Base-by-base conservation (phyloP, 139 green algal species). In the Diplosphaera chodatii region DNA sequence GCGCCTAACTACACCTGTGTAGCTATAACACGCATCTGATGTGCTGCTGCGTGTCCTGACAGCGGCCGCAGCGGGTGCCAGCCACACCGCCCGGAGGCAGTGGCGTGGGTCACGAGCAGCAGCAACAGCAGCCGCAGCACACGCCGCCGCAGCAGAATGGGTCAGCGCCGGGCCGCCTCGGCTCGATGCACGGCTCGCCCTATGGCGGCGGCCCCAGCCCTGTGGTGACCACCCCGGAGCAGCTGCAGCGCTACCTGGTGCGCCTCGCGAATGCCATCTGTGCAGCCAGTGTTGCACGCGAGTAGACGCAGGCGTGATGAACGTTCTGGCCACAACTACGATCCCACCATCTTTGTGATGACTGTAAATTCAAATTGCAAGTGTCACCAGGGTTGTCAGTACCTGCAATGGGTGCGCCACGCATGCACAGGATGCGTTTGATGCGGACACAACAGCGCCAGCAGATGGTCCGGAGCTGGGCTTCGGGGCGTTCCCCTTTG, bases 211-310 rank as follows among this genome's bases (percentile, higher is more conserved):
- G 48, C 10, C 16, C 48, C 48, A 59, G 48, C 48, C 48, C 48
- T 59, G 22, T 70, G 66, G 66, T 70, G 34, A 62, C 66, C 4
- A 70, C 66, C 25, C 66, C 66, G 2, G 66, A 70, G 66, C 66
- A 70, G 66, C 66, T 70, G 34, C 66, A 62, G 66, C 66, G 33
- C 66, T 70, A 70, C 66, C 62, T 70, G 66, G 66, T 70, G 23
- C 27, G 34, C 3, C 13, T 59, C 8, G 8, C 8, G 13, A 48
- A 8, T 13, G 10, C 13, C 37, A 48, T 21, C 37, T 13, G 10
- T 48, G 13, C 37, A 21, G 37, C 10, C n/a, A n/a, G n/a, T n/a
- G n/a, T n/a, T n/a, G n/a, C n/a, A n/a, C n/a, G n/a, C n/a, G n/a
- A n/a, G n/a, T n/a, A n/a, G n/a, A n/a, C n/a, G n/a, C n/a, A n/a